Evolutionary conservation across 2,329 filamentous ascomycete species (phyloP).

Genomic region (Pestalotiopsis sp.): DNA sequence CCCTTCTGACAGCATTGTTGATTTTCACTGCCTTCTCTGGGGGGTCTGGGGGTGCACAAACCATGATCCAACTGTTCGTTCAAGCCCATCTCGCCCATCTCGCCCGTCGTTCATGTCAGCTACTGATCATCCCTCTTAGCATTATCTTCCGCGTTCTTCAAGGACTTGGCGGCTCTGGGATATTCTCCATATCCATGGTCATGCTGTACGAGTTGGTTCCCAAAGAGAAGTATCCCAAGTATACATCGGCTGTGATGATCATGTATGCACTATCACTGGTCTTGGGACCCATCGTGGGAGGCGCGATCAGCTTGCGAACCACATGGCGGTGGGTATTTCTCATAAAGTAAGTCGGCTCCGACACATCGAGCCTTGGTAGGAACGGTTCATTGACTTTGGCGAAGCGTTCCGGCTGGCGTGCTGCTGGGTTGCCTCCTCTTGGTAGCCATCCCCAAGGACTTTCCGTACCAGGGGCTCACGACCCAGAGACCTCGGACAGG

Average conservation of each 20-base stretch:
- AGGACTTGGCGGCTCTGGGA: constrained; percentile 27
- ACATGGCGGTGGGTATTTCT: not conserved
- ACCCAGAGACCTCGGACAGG: not conserved
- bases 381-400: too few relatives aligned
- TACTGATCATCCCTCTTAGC: not conserved
- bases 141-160: constrained; percentile 30
- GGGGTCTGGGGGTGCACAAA: constrained; percentile 16
- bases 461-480: not conserved
- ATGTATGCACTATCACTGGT: not conserved
- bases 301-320: not conserved
- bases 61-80: constrained; percentile 18
- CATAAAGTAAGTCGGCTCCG: constrained; percentile 4
- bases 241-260: not conserved
- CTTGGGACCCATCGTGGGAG: not conserved
- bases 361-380: too few relatives aligned
- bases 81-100: too few relatives aligned
- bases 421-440: constrained; percentile 7
- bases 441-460: constrained; percentile 4
- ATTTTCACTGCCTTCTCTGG: constrained; percentile 41
- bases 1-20: constrained; percentile 43
- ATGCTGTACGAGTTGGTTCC: constrained; percentile 7
- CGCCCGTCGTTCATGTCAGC: not conserved
- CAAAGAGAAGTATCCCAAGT: constrained; percentile 8
- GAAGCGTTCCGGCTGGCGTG: constrained; percentile 16
- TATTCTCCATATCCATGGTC: constrained; percentile 19